Conservation (phyloP, 176 grass and related monocot genomes). For the Neostapfia colusana region DNA sequence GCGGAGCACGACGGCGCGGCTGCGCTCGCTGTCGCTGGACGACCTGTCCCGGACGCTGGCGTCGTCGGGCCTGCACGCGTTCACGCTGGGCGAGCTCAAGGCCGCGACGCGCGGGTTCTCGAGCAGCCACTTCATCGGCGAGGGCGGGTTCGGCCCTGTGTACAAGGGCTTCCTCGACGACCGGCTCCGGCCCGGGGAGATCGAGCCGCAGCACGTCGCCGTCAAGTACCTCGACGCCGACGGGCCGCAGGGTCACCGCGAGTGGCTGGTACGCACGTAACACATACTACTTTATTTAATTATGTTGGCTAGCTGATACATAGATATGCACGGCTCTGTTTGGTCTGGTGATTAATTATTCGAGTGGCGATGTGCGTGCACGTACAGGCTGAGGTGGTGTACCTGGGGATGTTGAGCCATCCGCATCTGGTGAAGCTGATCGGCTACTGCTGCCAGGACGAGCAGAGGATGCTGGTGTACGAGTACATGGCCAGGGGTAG, state of each 20-base stretch:
- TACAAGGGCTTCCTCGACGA: constrained; percentile 83
- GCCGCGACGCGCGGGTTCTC: constrained; percentile 55
- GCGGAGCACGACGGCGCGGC: constrained; percentile 44
- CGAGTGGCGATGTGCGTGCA: neutral
- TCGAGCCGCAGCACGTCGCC: constrained; percentile 63
- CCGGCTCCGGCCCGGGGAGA: constrained; percentile 45
- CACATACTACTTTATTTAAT: too few relatives aligned
- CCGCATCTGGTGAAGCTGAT: constrained; percentile 81
- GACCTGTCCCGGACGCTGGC: constrained; percentile 72
- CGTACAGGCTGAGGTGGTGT: constrained; percentile 69
- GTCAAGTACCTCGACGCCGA: constrained; percentile 85
- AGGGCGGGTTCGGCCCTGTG: constrained; percentile 87
- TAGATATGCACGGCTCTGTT: neutral
- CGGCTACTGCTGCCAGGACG: constrained; percentile 77
- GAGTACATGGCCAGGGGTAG: constrained; percentile 74
- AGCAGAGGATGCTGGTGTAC: constrained; percentile 89
- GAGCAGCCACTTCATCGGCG: constrained; percentile 53
- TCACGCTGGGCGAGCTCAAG: constrained; percentile 61
- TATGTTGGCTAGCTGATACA: neutral
- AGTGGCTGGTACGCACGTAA: constrained; percentile 67
- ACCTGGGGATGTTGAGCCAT: constrained; percentile 77
- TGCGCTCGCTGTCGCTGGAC: constrained; percentile 44
- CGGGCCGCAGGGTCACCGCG: constrained; percentile 69
- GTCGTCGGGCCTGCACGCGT: constrained; percentile 62
- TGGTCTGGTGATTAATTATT: neutral